Percentiles rank a stretch among this genome's conserved stretches.
Evolutionary conservation across 108 stramenopile genomes (phyloP).

Genomic region (Nannochloropsis gaditana): DNA sequence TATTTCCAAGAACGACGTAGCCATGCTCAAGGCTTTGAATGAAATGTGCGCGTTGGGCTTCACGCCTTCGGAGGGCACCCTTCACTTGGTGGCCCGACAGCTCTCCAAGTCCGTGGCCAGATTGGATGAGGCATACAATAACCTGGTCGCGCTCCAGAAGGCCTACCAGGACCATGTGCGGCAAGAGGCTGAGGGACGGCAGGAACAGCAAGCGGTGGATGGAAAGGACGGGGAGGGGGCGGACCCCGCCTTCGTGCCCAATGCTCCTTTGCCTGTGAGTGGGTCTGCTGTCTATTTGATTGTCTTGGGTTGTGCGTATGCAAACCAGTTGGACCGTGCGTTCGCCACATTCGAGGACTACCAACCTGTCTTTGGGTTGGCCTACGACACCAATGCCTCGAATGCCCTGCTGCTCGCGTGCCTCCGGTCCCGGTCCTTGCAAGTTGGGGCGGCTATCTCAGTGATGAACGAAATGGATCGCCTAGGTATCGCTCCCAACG

Average conservation of each 20-base stretch:
- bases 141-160: neutral
- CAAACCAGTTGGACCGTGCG: neutral
- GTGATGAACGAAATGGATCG: neutral
- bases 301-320: neutral
- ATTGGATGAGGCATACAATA: neutral
- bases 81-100: neutral
- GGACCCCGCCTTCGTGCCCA: neutral
- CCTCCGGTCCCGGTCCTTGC: neutral
- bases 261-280: conserved; percentile 19
- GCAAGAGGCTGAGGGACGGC: neutral
- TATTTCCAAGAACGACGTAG: neutral
- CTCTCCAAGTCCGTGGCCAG: neutral
- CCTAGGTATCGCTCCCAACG: neutral
- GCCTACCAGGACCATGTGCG: neutral
- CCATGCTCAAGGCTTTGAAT: neutral
- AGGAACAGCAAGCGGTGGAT: neutral
- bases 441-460: neutral
- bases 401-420: neutral
- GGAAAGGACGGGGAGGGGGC: neutral
- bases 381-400: neutral
- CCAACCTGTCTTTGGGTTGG: neutral
- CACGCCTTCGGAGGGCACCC: neutral
- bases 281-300: neutral
- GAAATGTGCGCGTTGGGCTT: neutral
- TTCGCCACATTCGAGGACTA: neutral